A percentile compares a stretch with the other conserved stretches of the same genome.
Conservation (phyloP, 2,329 filamentous ascomycete species). For the Fonsecaea erecta region DNA sequence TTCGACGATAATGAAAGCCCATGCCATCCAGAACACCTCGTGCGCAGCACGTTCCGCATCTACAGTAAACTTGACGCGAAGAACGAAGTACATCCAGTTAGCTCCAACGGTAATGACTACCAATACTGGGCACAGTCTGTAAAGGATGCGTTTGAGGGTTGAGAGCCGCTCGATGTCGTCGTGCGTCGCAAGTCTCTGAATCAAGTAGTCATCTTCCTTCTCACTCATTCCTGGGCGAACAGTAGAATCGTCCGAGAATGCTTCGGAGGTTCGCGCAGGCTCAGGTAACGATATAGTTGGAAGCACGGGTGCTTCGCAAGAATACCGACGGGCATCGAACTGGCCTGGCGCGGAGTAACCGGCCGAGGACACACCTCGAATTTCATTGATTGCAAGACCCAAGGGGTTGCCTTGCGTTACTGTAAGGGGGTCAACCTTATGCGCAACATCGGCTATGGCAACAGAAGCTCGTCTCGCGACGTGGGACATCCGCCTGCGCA, state of each 20-base stretch:
- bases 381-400: conserved; percentile 27
- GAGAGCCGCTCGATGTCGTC: conserved; percentile 30
- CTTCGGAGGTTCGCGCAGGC: conserved; percentile 1
- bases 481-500: conserved; percentile 23
- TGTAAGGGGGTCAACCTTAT: conserved; percentile 29
- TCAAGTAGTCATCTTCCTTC: conserved; percentile 25
- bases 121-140: conserved; percentile 26
- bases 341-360: conserved; percentile 23
- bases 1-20: conserved; percentile 33
- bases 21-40: conserved; percentile 32
- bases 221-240: conserved; percentile 26
- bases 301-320: neutral
- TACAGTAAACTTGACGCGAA: conserved; percentile 27
- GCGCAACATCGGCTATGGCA: conserved; percentile 20
- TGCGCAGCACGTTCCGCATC: conserved; percentile 20
- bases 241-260: conserved; percentile 1
- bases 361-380: conserved; percentile 27
- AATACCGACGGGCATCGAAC: conserved; percentile 27
- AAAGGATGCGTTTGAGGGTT: conserved; percentile 20
- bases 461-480: conserved; percentile 21
- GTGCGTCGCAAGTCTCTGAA: conserved; percentile 26
- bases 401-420: conserved; percentile 29
- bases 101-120: conserved; percentile 26
- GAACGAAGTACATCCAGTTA: conserved; percentile 30
- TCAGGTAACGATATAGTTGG: conserved; percentile 11